These are phyloP conservation scores for Rhynchospora breviuscula DNA, from an alignment of 176 grass and related monocot genomes.

Conservation along the genomic window DNA sequence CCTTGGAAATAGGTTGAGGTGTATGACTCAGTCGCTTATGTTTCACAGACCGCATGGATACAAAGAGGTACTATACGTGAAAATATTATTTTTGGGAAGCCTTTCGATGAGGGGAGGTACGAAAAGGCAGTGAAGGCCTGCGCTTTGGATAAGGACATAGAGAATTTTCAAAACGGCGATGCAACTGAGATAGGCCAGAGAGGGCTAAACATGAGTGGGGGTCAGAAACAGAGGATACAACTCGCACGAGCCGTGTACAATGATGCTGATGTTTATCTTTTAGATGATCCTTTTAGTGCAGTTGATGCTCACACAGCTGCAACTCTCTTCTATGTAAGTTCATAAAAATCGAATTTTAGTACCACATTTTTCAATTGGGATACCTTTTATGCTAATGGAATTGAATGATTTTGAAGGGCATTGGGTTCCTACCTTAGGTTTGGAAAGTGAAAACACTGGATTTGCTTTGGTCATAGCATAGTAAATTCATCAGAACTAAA, in stretches of 20 bases:
- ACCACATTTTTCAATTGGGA: neutral
- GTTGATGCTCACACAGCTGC: conserved; percentile 84
- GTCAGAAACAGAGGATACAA: conserved; percentile 97
- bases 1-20: conserved; percentile 48
- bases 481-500: neutral
- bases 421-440: neutral
- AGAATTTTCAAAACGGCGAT: conserved; percentile 76
- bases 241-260: conserved; percentile 92
- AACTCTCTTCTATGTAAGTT: conserved; percentile 85
- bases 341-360: neutral
- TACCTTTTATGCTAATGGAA: neutral
- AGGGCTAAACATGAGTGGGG: conserved; percentile 94
- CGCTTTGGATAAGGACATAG: conserved; percentile 82
- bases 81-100: conserved; percentile 87
- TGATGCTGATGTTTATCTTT: conserved; percentile 69
- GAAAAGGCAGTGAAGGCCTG: conserved; percentile 56
- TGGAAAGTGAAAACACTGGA: neutral
- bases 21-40: conserved; percentile 72
- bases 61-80: conserved; percentile 81
- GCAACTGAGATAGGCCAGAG: conserved; percentile 87
- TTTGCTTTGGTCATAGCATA: neutral
- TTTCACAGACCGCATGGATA: conserved; percentile 90
- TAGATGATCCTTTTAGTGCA: conserved; percentile 90
- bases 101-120: conserved; percentile 50
- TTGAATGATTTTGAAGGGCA: neutral